These are phyloP conservation scores for Neoboletus magnificus DNA, from an alignment of 768 basidiomycete species.

Conservation along the genomic window DNA sequence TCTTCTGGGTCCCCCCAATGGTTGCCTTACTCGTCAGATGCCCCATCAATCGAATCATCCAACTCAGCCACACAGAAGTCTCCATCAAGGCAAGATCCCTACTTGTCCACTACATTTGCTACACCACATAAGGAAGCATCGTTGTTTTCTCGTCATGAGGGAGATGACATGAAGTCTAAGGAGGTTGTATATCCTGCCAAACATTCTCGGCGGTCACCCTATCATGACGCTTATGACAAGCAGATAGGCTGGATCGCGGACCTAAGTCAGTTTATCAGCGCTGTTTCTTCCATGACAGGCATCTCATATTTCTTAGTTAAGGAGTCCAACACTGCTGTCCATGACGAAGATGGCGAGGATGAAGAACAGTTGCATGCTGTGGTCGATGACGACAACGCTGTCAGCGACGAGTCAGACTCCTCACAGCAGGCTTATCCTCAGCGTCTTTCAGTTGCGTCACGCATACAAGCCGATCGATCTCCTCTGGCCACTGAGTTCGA, in stretches of 20 bases:
- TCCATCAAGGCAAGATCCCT: slow-evolving; percentile 54
- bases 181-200: slow-evolving; percentile 62
- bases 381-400: slow-evolving; percentile 43
- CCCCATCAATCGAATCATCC: slow-evolving; percentile 45
- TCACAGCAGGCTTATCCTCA: slow-evolving; percentile 53
- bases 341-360: slow-evolving; percentile 48
- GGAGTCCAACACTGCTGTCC: slow-evolving; percentile 63
- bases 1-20: slow-evolving; percentile 33
- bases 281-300: slow-evolving; percentile 1
- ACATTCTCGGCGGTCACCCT: slow-evolving; percentile 49
- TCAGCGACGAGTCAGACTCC: slow-evolving; percentile 48
- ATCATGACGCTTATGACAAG: slow-evolving; percentile 46
- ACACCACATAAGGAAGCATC: slow-evolving; percentile 65
- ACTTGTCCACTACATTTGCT: slow-evolving; percentile 69
- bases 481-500: slow-evolving; percentile 49
- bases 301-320: slow-evolving; percentile 40
- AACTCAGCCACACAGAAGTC: slow-evolving; percentile 42
- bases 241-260: slow-evolving; percentile 78
- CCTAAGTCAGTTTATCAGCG: slow-evolving; percentile 48
- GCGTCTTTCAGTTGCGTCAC: slow-evolving; percentile 60
- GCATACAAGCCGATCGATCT: slow-evolving; percentile 58
- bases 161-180: slow-evolving; percentile 42
- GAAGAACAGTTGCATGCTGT: slow-evolving; percentile 36
- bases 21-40: slow-evolving; percentile 49
- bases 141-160: slow-evolving; percentile 51